These are phyloP conservation scores for Fusarium veterinarium DNA, from an alignment of 2,329 filamentous ascomycete genomes.

Conservation along the genomic window DNA sequence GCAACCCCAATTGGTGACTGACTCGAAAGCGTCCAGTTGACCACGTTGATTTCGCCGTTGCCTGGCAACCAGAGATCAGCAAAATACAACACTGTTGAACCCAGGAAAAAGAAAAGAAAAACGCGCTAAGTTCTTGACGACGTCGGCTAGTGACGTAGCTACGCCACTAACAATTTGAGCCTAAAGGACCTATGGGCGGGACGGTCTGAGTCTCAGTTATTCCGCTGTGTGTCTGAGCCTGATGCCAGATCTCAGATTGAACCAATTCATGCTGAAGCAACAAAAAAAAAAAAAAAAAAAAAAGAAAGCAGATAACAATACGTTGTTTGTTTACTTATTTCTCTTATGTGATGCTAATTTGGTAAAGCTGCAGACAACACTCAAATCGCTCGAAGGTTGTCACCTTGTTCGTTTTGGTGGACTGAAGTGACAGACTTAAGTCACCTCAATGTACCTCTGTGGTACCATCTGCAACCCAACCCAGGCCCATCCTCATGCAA, in stretches of 20 bases:
- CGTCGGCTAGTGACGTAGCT: conserved; percentile 46
- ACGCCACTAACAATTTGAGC: conserved; percentile 6
- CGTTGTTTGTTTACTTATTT: background rate
- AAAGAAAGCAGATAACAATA: background rate
- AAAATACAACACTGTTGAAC: background rate
- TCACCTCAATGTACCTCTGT: conserved; percentile 15
- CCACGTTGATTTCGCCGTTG: conserved; percentile 23
- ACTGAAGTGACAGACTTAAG: conserved; percentile 12
- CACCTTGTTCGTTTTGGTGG: background rate
- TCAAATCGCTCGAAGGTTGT: background rate
- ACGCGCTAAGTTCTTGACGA: conserved; percentile 32
- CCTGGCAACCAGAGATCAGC: conserved; percentile 37
- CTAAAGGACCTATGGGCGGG: background rate
- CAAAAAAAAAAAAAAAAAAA: background rate
- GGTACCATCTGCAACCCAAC: conserved; percentile 22
- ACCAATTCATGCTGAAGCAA: background rate
- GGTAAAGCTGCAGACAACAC: background rate
- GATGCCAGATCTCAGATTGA: background rate
- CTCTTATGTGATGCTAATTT: background rate
- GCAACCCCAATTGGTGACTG: conserved; percentile 4
- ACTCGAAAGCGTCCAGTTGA: conserved; percentile 23
- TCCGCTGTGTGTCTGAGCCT: conserved; percentile 23
- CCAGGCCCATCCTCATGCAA: conserved; percentile 25
- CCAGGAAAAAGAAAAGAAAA: background rate
- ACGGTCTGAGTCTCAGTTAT: background rate